Percentiles rank a stretch among this genome's conserved stretches.
These are phyloP conservation scores for Boletellus deceptivus DNA, from an alignment of 1,284 basidiomycete species.

Conservation along the genomic window DNA sequence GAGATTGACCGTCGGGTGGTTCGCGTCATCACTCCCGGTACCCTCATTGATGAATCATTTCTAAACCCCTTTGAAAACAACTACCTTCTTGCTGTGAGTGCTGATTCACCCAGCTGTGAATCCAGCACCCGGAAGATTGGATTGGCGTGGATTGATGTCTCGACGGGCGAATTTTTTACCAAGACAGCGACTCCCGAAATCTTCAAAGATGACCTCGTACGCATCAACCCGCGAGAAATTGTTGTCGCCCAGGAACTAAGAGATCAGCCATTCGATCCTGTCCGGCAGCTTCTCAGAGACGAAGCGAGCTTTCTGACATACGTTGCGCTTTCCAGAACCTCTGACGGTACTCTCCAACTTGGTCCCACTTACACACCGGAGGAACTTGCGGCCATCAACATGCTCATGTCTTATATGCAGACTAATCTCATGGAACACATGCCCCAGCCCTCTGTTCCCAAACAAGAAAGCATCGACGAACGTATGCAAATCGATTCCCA, in stretches of 20 bases:
- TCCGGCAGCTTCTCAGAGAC: conserved; percentile 48
- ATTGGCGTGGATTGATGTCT: conserved; percentile 93
- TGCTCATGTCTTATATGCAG: conserved; percentile 71
- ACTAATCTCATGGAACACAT: conserved; percentile 77
- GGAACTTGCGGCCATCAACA: conserved; percentile 60
- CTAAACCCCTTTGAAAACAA: conserved; percentile 84
- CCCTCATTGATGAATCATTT: conserved; percentile 88
- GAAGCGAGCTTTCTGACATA: conserved; percentile 55
- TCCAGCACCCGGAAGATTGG: conserved; percentile 36
- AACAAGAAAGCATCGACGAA: conserved; percentile 52
- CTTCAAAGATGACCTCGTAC: conserved; percentile 80
- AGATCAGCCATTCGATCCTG: conserved; percentile 38
- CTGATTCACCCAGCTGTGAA: conserved; percentile 13
- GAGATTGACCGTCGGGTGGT: conserved; percentile 77
- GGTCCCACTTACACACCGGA: conserved; percentile 30
- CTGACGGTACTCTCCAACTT: conserved; percentile 1
- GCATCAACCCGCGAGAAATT: conserved; percentile 81
- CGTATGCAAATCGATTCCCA: conserved; percentile 90
- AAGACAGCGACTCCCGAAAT: conserved; percentile 54
- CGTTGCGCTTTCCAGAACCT: conserved; percentile 19
- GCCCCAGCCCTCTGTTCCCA: conserved; percentile 63
- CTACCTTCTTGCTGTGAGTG: conserved; percentile 76
- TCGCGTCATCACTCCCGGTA: conserved; percentile 88
- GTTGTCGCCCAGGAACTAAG: conserved; percentile 60
- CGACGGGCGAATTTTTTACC: conserved; percentile 90